Evolutionary conservation across 805 yeast species (phyloP).

Genomic region (Cyberlindnera misumaiensis): DNA sequence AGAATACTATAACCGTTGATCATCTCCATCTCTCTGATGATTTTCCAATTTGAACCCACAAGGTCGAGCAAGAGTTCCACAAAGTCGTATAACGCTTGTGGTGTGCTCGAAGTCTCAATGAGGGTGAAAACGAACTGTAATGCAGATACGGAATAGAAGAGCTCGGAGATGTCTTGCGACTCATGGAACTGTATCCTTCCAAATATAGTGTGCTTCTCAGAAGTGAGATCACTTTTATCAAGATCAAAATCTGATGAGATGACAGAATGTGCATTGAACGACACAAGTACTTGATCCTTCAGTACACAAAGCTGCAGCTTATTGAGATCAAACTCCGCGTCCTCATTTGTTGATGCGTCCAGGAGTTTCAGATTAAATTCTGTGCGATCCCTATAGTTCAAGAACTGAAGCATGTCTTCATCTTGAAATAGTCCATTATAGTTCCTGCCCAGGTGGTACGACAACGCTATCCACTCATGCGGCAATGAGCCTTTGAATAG

Average conservation of each 20-base stretch:
- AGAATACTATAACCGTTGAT: slow-evolving; percentile 55
- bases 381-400: slow-evolving; percentile 32
- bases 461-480: slow-evolving; percentile 45
- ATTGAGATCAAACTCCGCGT: slow-evolving; percentile 16
- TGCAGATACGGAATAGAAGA: slow-evolving; percentile 40
- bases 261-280: slow-evolving; percentile 12
- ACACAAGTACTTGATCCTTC: slow-evolving; percentile 13
- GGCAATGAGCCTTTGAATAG: slow-evolving; percentile 32
- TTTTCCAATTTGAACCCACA: slow-evolving; percentile 42
- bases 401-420: slow-evolving; percentile 30
- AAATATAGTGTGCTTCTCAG: slow-evolving; percentile 3
- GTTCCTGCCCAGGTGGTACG: slow-evolving; percentile 41
- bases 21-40: slow-evolving; percentile 50
- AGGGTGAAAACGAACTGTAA: slow-evolving; percentile 37
- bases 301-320: slow-evolving; percentile 13
- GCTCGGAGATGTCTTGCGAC: slow-evolving; percentile 9
- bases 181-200: slow-evolving; percentile 9
- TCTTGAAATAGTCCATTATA: slow-evolving; percentile 43
- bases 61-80: slow-evolving; percentile 37
- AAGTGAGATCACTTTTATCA: not conserved
- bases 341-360: slow-evolving; percentile 23
- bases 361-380: slow-evolving; percentile 29
- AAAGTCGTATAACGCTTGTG: slow-evolving; percentile 27
- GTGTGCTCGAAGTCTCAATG: slow-evolving; percentile 37
- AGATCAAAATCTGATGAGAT: not conserved